phyloP scores from a whole-genome alignment of 1,139 yeast genomes.

The Taphrina confusa region DNA sequence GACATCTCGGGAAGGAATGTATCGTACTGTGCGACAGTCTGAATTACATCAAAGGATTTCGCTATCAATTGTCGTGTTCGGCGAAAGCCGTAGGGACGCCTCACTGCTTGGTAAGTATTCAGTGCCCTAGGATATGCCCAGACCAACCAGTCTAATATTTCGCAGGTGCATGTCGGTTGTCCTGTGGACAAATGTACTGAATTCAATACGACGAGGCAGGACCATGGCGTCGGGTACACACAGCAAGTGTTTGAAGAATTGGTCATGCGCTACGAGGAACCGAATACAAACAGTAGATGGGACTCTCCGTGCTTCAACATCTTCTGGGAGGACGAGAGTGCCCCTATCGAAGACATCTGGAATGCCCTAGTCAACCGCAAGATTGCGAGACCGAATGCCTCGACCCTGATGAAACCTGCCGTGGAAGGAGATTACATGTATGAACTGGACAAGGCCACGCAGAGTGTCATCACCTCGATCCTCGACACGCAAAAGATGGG shows the following conservation, averaged over 20 bases:
- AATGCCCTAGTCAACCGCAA: constrained; percentile 62
- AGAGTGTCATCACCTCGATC: constrained; percentile 59
- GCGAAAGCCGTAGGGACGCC: constrained; percentile 82
- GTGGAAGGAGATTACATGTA: constrained; percentile 73
- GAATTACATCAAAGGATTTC: constrained; percentile 89
- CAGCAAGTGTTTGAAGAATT: constrained; percentile 56
- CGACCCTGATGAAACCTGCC: constrained; percentile 64
- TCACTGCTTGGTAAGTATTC: constrained; percentile 59
- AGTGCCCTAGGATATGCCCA: not conserved
- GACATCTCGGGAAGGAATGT: constrained; percentile 67
- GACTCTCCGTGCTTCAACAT: constrained; percentile 85
- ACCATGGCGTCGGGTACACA: constrained; percentile 40
- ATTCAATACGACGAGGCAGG: constrained; percentile 54
- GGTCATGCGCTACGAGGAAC: constrained; percentile 89
- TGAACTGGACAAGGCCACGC: constrained; percentile 74
- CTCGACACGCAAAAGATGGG: constrained; percentile 63
- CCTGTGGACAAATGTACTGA: constrained; percentile 62
- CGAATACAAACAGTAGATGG: constrained; percentile 84
- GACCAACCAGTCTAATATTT: not conserved
- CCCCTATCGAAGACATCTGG: constrained; percentile 74
- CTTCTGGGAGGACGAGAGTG: constrained; percentile 55
- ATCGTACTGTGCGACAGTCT: constrained; percentile 82
- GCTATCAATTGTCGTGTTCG: constrained; percentile 92
- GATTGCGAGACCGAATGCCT: constrained; percentile 61
- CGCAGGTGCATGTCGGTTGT: constrained; percentile 64